Conservation (phyloP, 1,284 basidiomycete genomes). For the Malassezia psittaci region DNA sequence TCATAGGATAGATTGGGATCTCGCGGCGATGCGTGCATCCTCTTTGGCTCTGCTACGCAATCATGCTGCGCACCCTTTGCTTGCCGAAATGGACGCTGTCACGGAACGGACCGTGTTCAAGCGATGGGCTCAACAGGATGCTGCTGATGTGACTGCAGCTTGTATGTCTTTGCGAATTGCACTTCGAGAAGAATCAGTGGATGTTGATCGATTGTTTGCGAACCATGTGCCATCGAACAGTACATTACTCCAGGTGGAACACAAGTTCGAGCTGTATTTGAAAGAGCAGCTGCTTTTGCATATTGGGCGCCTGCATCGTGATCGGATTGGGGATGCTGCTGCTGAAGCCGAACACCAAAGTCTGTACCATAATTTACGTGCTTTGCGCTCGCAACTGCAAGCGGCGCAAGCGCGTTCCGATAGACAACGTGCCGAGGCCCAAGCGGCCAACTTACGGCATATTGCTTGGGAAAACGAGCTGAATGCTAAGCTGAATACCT, state of each 20-base stretch:
- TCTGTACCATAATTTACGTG: slow-evolving; percentile 33
- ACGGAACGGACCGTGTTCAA: slow-evolving; percentile 59
- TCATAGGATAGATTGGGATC: slow-evolving; percentile 53
- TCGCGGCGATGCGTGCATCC: slow-evolving; percentile 50
- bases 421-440: slow-evolving; percentile 27
- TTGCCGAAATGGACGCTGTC: slow-evolving; percentile 59
- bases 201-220: background rate
- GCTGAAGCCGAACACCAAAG: slow-evolving; percentile 46
- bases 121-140: slow-evolving; percentile 61
- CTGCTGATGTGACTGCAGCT: slow-evolving; percentile 61
- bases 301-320: slow-evolving; percentile 45
- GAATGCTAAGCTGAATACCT: slow-evolving; percentile 37
- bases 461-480: slow-evolving; percentile 41
- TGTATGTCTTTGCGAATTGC: slow-evolving; percentile 51
- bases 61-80: slow-evolving; percentile 63
- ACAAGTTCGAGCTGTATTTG: slow-evolving; percentile 46
- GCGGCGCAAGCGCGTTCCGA: slow-evolving; percentile 21
- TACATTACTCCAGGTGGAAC: slow-evolving; percentile 32
- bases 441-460: slow-evolving; percentile 27
- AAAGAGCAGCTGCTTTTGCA: slow-evolving; percentile 46
- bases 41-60: slow-evolving; percentile 56
- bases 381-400: slow-evolving; percentile 23
- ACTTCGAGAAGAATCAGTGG: background rate
- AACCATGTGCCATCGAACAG: background rate
- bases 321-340: slow-evolving; percentile 38